Base-by-base conservation (phyloP, 176 grass and related monocot species). In the Elymus sibiricus region DNA sequence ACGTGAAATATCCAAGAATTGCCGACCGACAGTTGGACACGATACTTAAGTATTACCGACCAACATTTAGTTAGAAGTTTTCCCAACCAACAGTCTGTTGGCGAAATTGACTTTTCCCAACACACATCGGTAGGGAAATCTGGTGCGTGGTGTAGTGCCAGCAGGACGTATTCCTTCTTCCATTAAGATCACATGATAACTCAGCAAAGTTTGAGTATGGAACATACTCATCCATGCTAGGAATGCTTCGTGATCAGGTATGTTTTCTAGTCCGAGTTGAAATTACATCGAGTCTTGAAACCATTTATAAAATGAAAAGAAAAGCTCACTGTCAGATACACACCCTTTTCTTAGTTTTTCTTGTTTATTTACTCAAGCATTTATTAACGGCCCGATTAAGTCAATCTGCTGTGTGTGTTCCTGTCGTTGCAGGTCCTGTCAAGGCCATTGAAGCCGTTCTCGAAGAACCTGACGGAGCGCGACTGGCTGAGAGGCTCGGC, bases 401-500 rank as follows among this genome's bases (percentile, higher is more conserved):
- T 42, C 24, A 12, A 1, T 65, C 24, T 46, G 27, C 7, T 78
- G 9, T 34, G 6, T 65, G 46, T 32, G 22, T 49, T 89, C 2
- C 2, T 65, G 32, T 81, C 34, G 4, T 26, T 76, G 56, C 85
- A 98, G 96, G 77, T 98, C 70, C 66, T 98, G 35, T 89, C 96
- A 0, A 92, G 91, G 88, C 91, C 86, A 7, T 65, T 85, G 46
- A 89, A 61, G 29, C 76, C 91, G 25, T 95, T 98, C 85, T 77
- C 82, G 1, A 98, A 92, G 84, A 95, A 92, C 64, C 92, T 94
- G 2, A 91, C 93, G 0, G 96, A 95, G 70, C 93, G 96, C 0
- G 93, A 98, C 82, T 98, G 96, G 96, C 79, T 95, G 84, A 89
- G 93, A 55, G 92, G 94, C 88, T 94, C 96, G 1, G 90, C 91